Conservation (phyloP, 1,139 yeast genomes). For the Taiozyma sp. region DNA sequence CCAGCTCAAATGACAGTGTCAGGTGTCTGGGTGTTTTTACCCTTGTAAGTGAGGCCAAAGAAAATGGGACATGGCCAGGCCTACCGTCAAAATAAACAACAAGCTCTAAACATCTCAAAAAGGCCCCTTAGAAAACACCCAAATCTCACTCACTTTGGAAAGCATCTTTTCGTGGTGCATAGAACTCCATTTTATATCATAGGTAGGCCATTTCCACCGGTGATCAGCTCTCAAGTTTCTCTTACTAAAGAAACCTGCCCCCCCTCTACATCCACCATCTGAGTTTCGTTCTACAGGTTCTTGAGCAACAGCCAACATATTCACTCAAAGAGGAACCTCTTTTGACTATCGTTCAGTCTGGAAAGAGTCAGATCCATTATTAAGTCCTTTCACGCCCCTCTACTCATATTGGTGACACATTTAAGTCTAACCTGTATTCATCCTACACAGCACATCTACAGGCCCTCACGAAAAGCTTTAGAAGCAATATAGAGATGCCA, state of each 20-base stretch:
- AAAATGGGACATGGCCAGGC: background rate
- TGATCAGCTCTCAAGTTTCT: background rate
- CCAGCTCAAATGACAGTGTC: background rate
- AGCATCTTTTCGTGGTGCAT: no score
- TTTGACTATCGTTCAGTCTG: background rate
- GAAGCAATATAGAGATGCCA: constrained; percentile 11
- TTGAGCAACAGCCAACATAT: background rate
- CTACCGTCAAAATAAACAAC: background rate
- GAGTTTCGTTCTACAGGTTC: background rate
- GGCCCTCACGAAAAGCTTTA: background rate
- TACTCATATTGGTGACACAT: background rate
- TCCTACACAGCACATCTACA: background rate
- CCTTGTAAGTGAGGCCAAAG: background rate
- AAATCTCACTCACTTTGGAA: background rate
- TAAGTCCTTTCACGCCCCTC: background rate
- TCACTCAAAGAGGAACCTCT: background rate
- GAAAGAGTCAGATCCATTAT: background rate
- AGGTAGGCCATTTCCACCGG: background rate
- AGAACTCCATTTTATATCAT: no score
- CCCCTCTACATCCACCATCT: background rate
- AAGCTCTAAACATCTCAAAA: background rate
- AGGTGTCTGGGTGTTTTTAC: background rate
- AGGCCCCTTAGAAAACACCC: background rate
- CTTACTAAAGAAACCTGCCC: no score
- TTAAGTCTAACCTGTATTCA: background rate